phyloP scores from a whole-genome alignment of 352 stramenopile genomes.

The Phytophthora foliorum region DNA sequence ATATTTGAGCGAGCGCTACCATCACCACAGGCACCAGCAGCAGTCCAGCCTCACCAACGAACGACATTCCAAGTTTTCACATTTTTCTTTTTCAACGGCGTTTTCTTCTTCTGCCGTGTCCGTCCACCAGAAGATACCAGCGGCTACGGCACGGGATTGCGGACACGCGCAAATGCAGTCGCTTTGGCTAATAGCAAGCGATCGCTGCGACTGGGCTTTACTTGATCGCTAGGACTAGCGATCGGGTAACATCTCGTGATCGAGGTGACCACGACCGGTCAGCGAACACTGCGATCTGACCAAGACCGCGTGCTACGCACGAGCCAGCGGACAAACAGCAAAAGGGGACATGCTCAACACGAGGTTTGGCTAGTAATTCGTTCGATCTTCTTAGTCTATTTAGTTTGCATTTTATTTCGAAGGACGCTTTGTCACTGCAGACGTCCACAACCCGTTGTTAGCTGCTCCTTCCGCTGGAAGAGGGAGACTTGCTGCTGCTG shows the following conservation, averaged over 20 bases:
- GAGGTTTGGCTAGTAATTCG: constrained; percentile 37
- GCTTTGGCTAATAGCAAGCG: constrained; percentile 6
- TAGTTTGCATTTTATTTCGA: constrained; percentile 38
- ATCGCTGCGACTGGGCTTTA: constrained; percentile 5
- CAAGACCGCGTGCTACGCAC: constrained; percentile 12
- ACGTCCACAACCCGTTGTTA: constrained; percentile 18
- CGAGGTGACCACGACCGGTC: constrained; percentile 8
- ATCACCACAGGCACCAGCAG: constrained; percentile 1
- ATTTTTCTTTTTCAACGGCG: constrained; percentile 41
- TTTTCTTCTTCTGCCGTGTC: constrained; percentile 24
- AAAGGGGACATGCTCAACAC: constrained; percentile 38
- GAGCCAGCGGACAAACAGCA: constrained; percentile 22
- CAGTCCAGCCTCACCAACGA: constrained; percentile 27
- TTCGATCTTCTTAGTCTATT: constrained; percentile 38
- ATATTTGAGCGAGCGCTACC: constrained; percentile 24
- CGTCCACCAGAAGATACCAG: constrained; percentile 22
- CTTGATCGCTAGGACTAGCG: constrained; percentile 4
- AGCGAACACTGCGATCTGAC: constrained; percentile 18
- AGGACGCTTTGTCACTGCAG: constrained; percentile 19
- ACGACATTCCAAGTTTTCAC: constrained; percentile 34
- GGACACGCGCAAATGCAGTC: background rate
- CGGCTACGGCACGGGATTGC: constrained; percentile 14
- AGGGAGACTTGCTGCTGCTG: constrained; percentile 44
- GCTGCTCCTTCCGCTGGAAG: constrained; percentile 55
- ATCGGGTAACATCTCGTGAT: constrained; percentile 24